Conservation (phyloP, 192 early-diverging fungal species). For the Rhizophagus clarus region DNA sequence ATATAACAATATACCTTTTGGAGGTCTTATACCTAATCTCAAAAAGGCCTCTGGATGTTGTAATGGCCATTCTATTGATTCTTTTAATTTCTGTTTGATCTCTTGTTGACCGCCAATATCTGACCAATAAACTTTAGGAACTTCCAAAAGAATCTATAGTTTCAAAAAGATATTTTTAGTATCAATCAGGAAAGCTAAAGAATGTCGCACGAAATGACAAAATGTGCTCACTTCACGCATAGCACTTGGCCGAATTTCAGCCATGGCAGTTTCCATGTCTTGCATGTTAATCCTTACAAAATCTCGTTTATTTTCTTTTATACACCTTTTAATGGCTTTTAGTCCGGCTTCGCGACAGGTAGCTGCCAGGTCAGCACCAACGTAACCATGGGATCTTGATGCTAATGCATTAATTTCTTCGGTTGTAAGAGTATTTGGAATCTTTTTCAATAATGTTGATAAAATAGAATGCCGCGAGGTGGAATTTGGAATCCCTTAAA, state of each 20-base stretch:
- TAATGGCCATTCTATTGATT: constrained; percentile 98
- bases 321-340: constrained; percentile 63
- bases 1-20: constrained; percentile 96
- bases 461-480: constrained; percentile 75
- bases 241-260: constrained; percentile 71
- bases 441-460: constrained; percentile 59
- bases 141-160: constrained; percentile 77
- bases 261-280: constrained; percentile 62
- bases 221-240: constrained; percentile 70
- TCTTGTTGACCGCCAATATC: constrained; percentile 94
- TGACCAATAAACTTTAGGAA: constrained; percentile 89
- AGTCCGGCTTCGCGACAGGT: constrained; percentile 87
- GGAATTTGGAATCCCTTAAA: constrained; percentile 72
- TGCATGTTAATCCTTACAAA: constrained; percentile 49
- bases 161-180: background rate
- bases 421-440: constrained; percentile 67
- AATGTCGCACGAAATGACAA: background rate
- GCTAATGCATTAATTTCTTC: constrained; percentile 64
- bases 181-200: background rate
- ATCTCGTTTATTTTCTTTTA: constrained; percentile 8
- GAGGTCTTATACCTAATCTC: constrained; percentile 88
- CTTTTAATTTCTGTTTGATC: constrained; percentile 89
- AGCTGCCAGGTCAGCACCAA: constrained; percentile 95
- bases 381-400: constrained; percentile 83
- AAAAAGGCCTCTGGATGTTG: constrained; percentile 91